Evolutionary conservation across 2,329 filamentous ascomycete genomes (phyloP).

Genomic region (Huntiella omanensis): DNA sequence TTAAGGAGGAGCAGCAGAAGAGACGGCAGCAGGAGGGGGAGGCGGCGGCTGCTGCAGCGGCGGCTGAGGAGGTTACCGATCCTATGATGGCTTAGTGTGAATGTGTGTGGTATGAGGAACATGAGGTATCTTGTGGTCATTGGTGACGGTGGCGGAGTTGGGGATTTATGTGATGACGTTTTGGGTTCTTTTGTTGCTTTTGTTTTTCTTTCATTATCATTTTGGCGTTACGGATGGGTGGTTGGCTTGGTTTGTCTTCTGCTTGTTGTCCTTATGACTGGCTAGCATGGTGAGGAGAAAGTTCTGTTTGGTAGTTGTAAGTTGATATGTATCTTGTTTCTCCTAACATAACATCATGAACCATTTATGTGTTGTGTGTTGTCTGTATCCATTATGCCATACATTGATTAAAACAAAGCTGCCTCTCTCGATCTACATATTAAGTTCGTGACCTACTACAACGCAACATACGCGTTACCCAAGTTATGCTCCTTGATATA

Average conservation of each 20-base stretch:
- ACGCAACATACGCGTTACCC: slow-evolving; percentile 36
- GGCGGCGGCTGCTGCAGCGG: slow-evolving; percentile 18
- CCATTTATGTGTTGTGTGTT: too few species aligned
- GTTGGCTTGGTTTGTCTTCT: background rate
- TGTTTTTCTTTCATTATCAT: background rate
- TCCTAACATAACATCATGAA: too few species aligned
- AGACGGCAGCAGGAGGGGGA: slow-evolving; percentile 25
- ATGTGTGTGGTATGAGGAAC: background rate
- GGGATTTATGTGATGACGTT: background rate
- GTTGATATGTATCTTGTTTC: too few species aligned
- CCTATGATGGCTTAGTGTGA: slow-evolving; percentile 1
- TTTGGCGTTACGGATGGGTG: background rate
- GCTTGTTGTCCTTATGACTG: background rate
- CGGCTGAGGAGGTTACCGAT: background rate
- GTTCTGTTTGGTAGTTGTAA: too few species aligned
- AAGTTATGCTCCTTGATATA: slow-evolving; percentile 72
- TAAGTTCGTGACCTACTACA: background rate
- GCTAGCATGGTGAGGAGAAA: too few species aligned
- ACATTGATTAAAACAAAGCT: background rate
- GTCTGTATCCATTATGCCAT: background rate
- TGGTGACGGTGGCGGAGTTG: background rate
- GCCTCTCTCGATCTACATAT: background rate
- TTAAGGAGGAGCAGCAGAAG: slow-evolving; percentile 13
- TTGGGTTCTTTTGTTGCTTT: background rate
- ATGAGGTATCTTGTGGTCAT: background rate